Percentiles rank a stretch among this genome's conserved stretches.
These are phyloP conservation scores for Candida manassasensis DNA, from an alignment of 805 yeast genomes.

Conservation along the genomic window DNA sequence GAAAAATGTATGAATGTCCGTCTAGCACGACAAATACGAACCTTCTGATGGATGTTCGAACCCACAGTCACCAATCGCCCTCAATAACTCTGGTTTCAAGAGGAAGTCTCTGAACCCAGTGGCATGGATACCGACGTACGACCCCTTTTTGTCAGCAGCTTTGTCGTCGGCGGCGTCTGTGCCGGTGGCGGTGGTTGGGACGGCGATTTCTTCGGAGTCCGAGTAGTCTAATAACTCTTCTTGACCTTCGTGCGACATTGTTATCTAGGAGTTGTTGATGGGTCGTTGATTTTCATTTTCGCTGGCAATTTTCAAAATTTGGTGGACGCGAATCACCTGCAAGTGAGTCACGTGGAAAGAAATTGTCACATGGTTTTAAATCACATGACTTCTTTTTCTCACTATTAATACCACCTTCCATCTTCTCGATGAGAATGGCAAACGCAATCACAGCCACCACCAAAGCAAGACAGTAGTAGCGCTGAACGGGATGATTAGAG, in stretches of 20 bases:
- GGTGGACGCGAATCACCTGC: no score
- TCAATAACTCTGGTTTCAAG: conserved; percentile 90
- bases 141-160: conserved; percentile 84
- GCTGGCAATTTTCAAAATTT: no score
- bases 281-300: no score
- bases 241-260: conserved; percentile 94
- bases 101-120: conserved; percentile 98
- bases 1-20: neutral
- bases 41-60: conserved; percentile 99
- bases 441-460: no score
- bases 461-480: no score
- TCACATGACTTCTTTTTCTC: no score
- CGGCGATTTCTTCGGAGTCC: conserved; percentile 93
- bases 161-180: conserved; percentile 47
- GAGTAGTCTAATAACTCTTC: conserved; percentile 99
- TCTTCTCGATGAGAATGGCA: no score
- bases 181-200: conserved; percentile 44
- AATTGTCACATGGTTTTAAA: no score
- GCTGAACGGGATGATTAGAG: no score
- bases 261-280: no score
- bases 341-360: no score
- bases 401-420: no score
- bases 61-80: conserved; percentile 99
- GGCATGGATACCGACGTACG: conserved; percentile 96
- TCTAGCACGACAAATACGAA: conserved; percentile 41